A percentile compares a stretch with the other conserved stretches of the same genome.
Evolutionary conservation across 768 basidiomycete genomes (phyloP).

Genomic region (Rhizopogon vulgaris): DNA sequence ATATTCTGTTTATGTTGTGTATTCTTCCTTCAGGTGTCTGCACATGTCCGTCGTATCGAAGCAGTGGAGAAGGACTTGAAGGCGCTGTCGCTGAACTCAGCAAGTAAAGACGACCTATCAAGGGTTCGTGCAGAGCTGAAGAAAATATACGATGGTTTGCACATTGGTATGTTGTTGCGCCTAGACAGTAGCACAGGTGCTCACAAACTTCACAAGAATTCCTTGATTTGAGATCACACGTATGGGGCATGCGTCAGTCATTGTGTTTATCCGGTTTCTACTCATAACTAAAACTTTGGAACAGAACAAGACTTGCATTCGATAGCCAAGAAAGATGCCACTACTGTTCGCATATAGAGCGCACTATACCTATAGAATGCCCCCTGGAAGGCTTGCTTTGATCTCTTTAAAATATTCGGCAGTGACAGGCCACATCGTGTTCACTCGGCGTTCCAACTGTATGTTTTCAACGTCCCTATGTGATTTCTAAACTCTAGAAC

Average conservation of each 20-base stretch:
- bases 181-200: not conserved
- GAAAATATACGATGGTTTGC: conserved; percentile 80
- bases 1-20: not conserved
- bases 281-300: conserved; percentile 1
- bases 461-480: not conserved
- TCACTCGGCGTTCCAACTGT: no score
- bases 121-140: conserved; percentile 76
- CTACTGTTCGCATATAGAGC: conserved; percentile 48
- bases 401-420: not conserved
- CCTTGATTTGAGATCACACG: conserved; percentile 72
- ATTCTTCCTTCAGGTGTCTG: conserved; percentile 51
- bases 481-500: not conserved
- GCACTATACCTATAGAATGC: not conserved
- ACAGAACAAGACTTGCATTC: conserved; percentile 79
- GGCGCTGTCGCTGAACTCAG: conserved; percentile 55
- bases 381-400: not conserved
- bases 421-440: no score
- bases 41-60: conserved; percentile 79
- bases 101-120: conserved; percentile 76
- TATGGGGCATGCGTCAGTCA: conserved; percentile 83
- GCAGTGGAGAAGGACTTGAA: conserved; percentile 88
- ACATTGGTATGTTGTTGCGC: conserved; percentile 50
- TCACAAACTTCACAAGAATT: conserved; percentile 46
- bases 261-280: not conserved
- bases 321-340: conserved; percentile 60